Base-by-base conservation (phyloP, 1,139 yeast species). In the Pichia sp. region DNA sequence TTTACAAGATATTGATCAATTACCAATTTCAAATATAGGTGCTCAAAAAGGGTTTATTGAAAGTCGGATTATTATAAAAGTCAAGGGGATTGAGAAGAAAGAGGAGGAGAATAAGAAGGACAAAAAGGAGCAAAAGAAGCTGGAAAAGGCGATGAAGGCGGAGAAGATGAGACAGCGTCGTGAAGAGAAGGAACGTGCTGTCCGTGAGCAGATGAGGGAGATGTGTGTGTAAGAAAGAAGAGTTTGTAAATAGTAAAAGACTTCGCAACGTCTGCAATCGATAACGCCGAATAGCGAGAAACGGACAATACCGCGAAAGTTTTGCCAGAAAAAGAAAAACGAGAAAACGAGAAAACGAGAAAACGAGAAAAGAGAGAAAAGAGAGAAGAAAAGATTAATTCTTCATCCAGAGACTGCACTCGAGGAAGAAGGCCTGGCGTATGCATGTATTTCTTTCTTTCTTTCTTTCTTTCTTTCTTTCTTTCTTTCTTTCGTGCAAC, bases 121-220 rank as follows among this genome's bases (percentile, higher is more conserved):
- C 19, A 55, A 52, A 33, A 50, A 46, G 31, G 49, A 41, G 19
- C 38, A 49, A 30, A 58, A 56, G 35, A 46, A 49, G 5, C 30
- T 28, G 15, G 59, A 55, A 37, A 58, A 53, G 41, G 40, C 38
- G 21, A 42, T 43, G 18, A 50, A 52, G 35, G 54, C 52, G 21
- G 56, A 52, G 31, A 53, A 51, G 40, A 35, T 43, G 22, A 38
- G 48, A 18, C 30, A 36, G 22, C 33, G 48, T 5, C 41, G 43
- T 8, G 31, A 27, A 38, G 53, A 31, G 40, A 53, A 21, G 52
- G 52, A 42, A 32, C 35, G 39, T 38, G 42, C 27, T 33, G 45
- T 13, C 1, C 16, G 14, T 18, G 47, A 47, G 28, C 33, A 46
- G 21, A 23, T 40, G 26, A 38, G 41, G 15, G 42, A 40, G 32